A percentile compares a stretch with the other conserved stretches of the same genome.
These are phyloP conservation scores for Fusarium pininemorale DNA, from an alignment of 2,329 filamentous ascomycete genomes.

Conservation along the genomic window DNA sequence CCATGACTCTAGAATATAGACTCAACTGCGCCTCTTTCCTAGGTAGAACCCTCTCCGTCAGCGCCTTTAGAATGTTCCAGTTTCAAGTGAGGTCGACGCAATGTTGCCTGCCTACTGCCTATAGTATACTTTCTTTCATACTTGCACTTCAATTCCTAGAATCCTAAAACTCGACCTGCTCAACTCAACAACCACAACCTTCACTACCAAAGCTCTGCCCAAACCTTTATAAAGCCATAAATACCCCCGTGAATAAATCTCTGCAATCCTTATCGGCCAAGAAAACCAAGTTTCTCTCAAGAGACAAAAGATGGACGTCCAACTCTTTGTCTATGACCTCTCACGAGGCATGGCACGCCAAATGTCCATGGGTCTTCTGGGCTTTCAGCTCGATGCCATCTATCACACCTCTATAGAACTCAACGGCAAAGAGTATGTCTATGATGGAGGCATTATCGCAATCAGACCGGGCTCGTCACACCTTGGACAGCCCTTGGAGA, in stretches of 20 bases:
- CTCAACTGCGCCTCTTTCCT: background rate
- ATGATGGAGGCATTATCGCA: constrained; percentile 85
- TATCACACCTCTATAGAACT: constrained; percentile 95
- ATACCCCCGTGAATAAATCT: background rate
- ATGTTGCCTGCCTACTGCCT: constrained; percentile 34
- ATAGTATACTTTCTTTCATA: background rate
- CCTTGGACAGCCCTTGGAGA: constrained; percentile 83
- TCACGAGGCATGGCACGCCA: constrained; percentile 68
- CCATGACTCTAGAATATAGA: background rate
- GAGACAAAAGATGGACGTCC: constrained; percentile 70
- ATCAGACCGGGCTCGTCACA: constrained; percentile 85
- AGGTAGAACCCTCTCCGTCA: constrained; percentile 16
- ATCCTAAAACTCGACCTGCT: background rate
- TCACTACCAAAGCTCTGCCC: background rate
- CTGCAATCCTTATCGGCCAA: background rate
- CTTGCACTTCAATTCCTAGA: background rate
- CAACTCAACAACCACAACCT: background rate
- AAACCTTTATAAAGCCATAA: background rate
- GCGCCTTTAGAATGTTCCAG: constrained; percentile 40
- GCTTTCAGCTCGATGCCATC: constrained; percentile 82
- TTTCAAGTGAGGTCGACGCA: constrained; percentile 30
- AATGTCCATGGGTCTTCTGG: constrained; percentile 62
- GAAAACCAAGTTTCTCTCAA: background rate
- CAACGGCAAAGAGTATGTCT: constrained; percentile 86
- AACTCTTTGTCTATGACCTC: constrained; percentile 82